Evolutionary conservation across 1,284 basidiomycete species (phyloP), one percentile per base, ranked within the genome.

Genomic region (Melanopsichium pennsylvanicum): DNA sequence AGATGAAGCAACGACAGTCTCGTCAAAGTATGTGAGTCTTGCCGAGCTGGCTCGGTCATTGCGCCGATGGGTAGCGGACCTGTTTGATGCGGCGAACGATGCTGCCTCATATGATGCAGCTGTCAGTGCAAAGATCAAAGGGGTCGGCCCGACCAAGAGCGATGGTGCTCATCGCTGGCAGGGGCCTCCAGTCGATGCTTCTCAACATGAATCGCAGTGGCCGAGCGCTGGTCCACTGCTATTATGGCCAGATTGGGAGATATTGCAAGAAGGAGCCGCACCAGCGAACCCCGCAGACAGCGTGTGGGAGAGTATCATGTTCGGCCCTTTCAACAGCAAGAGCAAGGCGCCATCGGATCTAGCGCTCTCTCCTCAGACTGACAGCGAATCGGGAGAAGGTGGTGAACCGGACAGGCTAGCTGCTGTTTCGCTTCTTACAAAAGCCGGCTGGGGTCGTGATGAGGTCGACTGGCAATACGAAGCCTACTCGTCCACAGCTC

Each of bases 241-340:
- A 21, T 43, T 76, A 16, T 76, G 74, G 74, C 74, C 74, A 11
- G 72, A 76, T 23, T 76, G 74, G 74, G 74, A 76, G 38, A 35
- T 32, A 19, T 39, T 66, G 5, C 58, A 52, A 13, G 59, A 62
- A 9, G 58, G 58, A 26, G 18, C 45, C 1, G 29, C 32, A 4
- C 50, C 67, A 3, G 26, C 57, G 23, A 64, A 35, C 33, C 47
- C 57, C 1, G 34, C 61, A 9, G 61, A 72, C 16, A 64, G 48
- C 31, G 42, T 44, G 0, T 69, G 70, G 70, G 69, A 74, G 27
- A 59, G 44, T 33, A 58, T 62, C 44, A 64, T 74, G 54, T 72
- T 75, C 25, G 74, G 72, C 5, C 74, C 74, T 7, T 76, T 76
- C 36, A 37, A 55, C 11, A 44, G 29, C 29, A 40, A 31, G 4